Evolutionary conservation across 1,139 yeast species (phyloP).

Genomic region (Meyerozyma elateridarum): DNA sequence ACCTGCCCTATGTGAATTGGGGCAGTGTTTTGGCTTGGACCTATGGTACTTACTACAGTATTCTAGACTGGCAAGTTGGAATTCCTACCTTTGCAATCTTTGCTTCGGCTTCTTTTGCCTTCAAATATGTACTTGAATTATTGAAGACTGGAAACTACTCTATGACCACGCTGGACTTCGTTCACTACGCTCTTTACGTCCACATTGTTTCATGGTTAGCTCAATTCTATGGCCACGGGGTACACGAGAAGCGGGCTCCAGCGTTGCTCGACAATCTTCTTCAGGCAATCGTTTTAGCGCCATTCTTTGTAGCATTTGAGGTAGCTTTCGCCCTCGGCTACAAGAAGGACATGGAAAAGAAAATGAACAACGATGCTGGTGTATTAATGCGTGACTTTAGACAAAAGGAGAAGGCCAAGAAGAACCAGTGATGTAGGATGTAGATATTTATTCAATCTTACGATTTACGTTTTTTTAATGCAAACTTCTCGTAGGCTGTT

Average conservation of each 20-base stretch:
- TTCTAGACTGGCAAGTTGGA: conserved; percentile 42
- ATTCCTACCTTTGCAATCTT: conserved; percentile 33
- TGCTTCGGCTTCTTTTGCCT: conserved; percentile 39
- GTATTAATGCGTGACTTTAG: conserved; percentile 23
- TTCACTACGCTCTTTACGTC: conserved; percentile 27
- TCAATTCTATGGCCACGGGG: conserved; percentile 89
- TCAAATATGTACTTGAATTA: conserved; percentile 19
- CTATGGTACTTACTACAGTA: conserved; percentile 39
- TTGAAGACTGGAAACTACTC: conserved; percentile 14
- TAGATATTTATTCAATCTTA: neutral
- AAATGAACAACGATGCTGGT: conserved; percentile 53
- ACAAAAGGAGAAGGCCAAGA: conserved; percentile 10
- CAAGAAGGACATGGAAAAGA: conserved; percentile 47
- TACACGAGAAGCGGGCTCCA: conserved; percentile 78
- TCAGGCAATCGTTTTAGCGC: conserved; percentile 88
- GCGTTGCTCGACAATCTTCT: conserved; percentile 77
- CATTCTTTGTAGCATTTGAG: conserved; percentile 83
- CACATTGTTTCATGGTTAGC: conserved; percentile 67
- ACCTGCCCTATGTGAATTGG: conserved; percentile 33
- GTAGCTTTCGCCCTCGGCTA: conserved; percentile 63
- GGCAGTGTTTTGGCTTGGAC: conserved; percentile 30
- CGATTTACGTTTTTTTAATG: neutral
- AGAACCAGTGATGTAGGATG: neutral
- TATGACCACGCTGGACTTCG: conserved; percentile 16
- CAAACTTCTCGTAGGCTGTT: neutral